phyloP scores from a whole-genome alignment of 2,329 filamentous ascomycete species.

The Colletotrichum sp. region DNA sequence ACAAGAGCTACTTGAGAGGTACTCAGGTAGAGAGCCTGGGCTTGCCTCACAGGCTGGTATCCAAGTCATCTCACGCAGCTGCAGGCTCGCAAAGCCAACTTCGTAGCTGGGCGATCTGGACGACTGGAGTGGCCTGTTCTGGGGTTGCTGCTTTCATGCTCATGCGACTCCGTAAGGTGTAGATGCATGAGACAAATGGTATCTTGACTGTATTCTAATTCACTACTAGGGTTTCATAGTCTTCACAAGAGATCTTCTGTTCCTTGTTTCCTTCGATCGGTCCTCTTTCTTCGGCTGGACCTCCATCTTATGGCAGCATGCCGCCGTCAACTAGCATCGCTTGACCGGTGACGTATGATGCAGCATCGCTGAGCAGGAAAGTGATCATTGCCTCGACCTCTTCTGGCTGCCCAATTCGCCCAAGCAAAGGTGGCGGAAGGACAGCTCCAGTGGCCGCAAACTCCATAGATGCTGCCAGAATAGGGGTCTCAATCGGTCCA shows the following conservation, averaged over 20 bases:
- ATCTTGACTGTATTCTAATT: background rate
- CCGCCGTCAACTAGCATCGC: slow-evolving; percentile 31
- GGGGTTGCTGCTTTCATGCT: background rate
- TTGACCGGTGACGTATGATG: slow-evolving; percentile 30
- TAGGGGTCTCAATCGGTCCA: slow-evolving; percentile 16
- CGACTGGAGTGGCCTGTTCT: background rate
- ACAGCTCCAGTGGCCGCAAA: slow-evolving; percentile 10
- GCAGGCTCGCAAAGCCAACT: background rate
- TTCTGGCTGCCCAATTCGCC: slow-evolving; percentile 28
- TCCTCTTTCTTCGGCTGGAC: background rate
- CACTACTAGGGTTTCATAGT: background rate
- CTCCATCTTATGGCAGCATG: background rate
- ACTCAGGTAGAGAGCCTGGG: background rate
- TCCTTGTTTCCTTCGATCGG: rapidly evolving
- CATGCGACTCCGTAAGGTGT: background rate
- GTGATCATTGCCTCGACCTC: slow-evolving; percentile 31
- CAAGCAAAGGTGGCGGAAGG: slow-evolving; percentile 11
- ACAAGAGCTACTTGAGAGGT: background rate
- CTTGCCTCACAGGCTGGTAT: background rate
- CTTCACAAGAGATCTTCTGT: background rate
- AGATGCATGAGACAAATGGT: background rate
- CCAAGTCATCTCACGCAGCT: background rate
- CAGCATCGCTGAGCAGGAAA: slow-evolving; percentile 31
- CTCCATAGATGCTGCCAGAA: background rate
- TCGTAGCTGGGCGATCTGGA: background rate